Base-by-base conservation (phyloP, 1,284 basidiomycete species). In the Sphaerobolus stellatus region DNA sequence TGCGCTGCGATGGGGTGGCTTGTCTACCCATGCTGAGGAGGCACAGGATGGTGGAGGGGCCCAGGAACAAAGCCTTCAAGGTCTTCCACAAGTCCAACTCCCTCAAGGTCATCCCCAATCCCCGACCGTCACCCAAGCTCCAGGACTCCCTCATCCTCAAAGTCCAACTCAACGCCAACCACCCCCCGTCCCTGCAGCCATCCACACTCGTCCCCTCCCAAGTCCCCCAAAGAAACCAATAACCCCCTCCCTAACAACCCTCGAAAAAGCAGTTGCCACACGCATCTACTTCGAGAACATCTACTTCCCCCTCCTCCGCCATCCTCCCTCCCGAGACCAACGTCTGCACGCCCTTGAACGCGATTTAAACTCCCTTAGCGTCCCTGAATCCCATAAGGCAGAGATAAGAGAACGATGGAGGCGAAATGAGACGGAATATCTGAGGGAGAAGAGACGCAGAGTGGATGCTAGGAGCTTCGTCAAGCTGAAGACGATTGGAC, bases 231-330 rank as follows among this genome's bases (percentile, higher is more conserved):
- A 71, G 62, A 82, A 77, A 65, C 73, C 75, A 50, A 85, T 95
- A 65, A 83, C 80, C 13, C 93, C 94, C 24, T 94, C 92, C 48
- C 78, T 98, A 48, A 80, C 86, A 44, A 98, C 96, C 16, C 77
- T 98, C 65, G 95, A 98, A 71, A 94, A 90, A 68, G 92, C 94
- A 51, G 92, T 94, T 46, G 88, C 94, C 11, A 86, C 90, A 49
- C 87, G 92, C 66, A 92, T 98, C 70, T 97, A 87, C 79, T 97
- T 98, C 71, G 95, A 99, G 77, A 96, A 95, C 64, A 80, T 94
- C 44, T 99, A 98, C 69, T 95, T 94, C 69, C 83, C 90, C n/a
- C 77, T 97, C 46, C 80, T 95, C 70, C 81, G 90, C 67, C 86
- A 93, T 65, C 80, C 90, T 57, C 84, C 88, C 63, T 87, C 87